Percentiles rank a stretch among this genome's conserved stretches.
Evolutionary conservation across 2,329 filamentous ascomycete species (phyloP).

Genomic region (Fusarium globosum): DNA sequence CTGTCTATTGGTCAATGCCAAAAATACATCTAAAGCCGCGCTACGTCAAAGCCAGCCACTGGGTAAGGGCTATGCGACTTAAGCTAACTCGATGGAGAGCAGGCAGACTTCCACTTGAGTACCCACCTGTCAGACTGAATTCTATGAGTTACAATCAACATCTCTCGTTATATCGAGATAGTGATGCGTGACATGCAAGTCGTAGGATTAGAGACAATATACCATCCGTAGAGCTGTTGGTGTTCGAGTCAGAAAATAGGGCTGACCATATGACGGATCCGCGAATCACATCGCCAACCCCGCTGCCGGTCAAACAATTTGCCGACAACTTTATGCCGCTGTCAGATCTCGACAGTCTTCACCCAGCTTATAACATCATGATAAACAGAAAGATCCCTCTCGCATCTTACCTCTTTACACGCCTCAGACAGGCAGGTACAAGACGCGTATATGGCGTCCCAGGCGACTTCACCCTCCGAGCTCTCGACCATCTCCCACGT

Average conservation of each 20-base stretch:
- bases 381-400: not conserved
- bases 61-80: not conserved
- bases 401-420: slow-evolving; percentile 6
- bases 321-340: not conserved
- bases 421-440: slow-evolving; percentile 2
- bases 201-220: rapidly evolving
- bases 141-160: not conserved
- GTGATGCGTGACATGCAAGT: rapidly evolving
- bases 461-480: slow-evolving; percentile 18
- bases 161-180: not conserved
- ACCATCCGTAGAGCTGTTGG: not conserved
- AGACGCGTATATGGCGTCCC: slow-evolving; percentile 19
- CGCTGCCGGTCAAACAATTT: not conserved
- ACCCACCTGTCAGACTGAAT: not conserved
- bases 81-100: not conserved
- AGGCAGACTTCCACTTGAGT: no score
- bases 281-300: not conserved
- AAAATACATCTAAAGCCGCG: not conserved
- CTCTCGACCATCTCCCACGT: not conserved
- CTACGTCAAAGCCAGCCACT: not conserved
- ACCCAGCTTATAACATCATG: not conserved
- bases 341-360: not conserved
- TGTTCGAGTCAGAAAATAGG: not conserved
- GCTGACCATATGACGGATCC: not conserved
- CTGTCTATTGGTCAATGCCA: not conserved